These are phyloP conservation scores for Karstenula rhodostoma DNA, from an alignment of 2,329 filamentous ascomycete genomes.

Conservation along the genomic window DNA sequence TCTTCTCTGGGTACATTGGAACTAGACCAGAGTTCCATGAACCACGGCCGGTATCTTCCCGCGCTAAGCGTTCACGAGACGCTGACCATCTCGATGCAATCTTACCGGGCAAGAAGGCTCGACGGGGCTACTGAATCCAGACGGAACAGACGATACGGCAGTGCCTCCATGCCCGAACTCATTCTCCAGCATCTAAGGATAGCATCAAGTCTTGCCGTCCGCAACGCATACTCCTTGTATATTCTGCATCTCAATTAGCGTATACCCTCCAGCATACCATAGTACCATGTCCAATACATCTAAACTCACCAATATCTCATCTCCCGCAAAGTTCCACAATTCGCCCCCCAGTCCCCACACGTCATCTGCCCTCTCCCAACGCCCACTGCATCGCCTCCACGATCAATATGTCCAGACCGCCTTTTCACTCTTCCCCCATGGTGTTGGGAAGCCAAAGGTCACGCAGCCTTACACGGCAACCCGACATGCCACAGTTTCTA, in stretches of 20 bases:
- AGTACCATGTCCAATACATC: conserved; percentile 3
- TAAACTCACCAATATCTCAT: background rate
- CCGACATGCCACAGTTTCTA: conserved; percentile 6
- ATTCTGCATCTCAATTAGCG: background rate
- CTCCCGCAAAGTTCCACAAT: conserved; percentile 1
- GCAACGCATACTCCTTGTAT: background rate
- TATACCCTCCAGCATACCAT: background rate
- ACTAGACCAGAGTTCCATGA: background rate
- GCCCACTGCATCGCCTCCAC: conserved; percentile 5
- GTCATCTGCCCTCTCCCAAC: background rate
- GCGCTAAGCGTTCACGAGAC: conserved; percentile 1
- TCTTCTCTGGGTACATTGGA: conserved; percentile 3
- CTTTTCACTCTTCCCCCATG: background rate
- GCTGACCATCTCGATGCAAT: background rate
- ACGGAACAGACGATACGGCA: background rate
- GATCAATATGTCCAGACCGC: conserved; percentile 12
- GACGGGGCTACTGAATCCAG: background rate
- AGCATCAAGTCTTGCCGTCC: background rate
- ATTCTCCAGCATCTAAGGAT: background rate
- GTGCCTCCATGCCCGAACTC: background rate
- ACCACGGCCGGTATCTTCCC: background rate
- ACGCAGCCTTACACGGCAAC: conserved; percentile 7
- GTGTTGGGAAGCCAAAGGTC: background rate
- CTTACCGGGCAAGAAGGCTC: background rate
- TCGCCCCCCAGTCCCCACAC: conserved; percentile 3